A percentile compares a stretch with the other conserved stretches of the same genome.
phyloP scores from a whole-genome alignment of 2,329 filamentous ascomycete species.

The Purpureocillium lavendulum region DNA sequence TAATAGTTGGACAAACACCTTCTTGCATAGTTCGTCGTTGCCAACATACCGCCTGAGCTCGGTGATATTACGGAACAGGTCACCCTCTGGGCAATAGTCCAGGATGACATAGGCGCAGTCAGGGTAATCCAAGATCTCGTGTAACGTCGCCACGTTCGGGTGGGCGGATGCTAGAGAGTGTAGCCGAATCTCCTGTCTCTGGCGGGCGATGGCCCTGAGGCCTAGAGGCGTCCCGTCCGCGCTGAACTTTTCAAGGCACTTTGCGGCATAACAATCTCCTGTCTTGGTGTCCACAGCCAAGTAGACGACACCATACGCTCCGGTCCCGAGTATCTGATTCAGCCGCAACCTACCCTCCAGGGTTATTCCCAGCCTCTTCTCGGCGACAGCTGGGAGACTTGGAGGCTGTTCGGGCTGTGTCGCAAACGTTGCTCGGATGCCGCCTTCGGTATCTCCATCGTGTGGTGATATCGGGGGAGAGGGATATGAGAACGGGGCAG shows the following conservation, averaged over 20 bases:
- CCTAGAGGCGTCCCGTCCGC: slow-evolving; percentile 63
- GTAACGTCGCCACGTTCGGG: slow-evolving; percentile 85
- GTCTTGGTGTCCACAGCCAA: slow-evolving; percentile 77
- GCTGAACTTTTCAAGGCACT: slow-evolving; percentile 91
- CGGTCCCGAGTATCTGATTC: slow-evolving; percentile 78
- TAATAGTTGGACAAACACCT: slow-evolving; percentile 88
- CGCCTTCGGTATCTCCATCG: no score
- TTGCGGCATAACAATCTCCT: slow-evolving; percentile 81
- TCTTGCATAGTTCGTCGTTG: slow-evolving; percentile 81
- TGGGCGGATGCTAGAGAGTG: slow-evolving; percentile 86
- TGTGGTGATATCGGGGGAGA: no score
- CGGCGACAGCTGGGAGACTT: slow-evolving; percentile 56
- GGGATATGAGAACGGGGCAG: no score
- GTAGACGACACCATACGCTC: slow-evolving; percentile 96
- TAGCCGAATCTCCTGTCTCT: slow-evolving; percentile 84
- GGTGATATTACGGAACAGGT: slow-evolving; percentile 95
- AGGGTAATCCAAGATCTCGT: slow-evolving; percentile 83
- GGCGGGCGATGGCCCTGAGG: slow-evolving; percentile 77
- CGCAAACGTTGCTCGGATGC: slow-evolving; percentile 25
- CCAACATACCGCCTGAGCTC: slow-evolving; percentile 88
- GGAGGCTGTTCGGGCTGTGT: slow-evolving; percentile 32
- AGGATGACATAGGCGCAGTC: slow-evolving; percentile 95
- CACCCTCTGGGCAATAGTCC: slow-evolving; percentile 94
- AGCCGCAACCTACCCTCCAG: slow-evolving; percentile 78
- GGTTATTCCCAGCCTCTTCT: slow-evolving; percentile 78